A percentile compares a stretch with the other conserved stretches of the same genome.
Conservation (phyloP, 176 grass and related monocot genomes). For the Metroxylon sagu region DNA sequence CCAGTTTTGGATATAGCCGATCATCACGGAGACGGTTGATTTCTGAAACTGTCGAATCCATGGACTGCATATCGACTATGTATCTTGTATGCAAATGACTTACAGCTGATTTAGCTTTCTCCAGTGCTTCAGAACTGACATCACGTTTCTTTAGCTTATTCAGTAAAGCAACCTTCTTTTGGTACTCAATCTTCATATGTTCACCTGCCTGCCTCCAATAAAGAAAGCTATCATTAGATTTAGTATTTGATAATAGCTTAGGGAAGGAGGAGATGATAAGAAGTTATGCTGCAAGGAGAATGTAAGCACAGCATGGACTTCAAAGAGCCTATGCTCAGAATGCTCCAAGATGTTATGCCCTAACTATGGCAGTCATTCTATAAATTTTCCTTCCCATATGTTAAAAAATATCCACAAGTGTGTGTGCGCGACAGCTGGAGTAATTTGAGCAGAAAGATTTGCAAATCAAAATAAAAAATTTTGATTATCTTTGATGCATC, state of each 20-base stretch:
- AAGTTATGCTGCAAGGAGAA: not conserved
- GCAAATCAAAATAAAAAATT: not conserved
- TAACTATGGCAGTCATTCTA: too few species aligned
- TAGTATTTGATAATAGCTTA: not conserved
- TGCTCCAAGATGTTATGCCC: too few species aligned
- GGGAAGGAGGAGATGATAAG: not conserved
- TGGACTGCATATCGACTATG: slow-evolving; percentile 61
- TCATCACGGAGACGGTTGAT: slow-evolving; percentile 76
- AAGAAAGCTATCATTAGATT: slow-evolving; percentile 5
- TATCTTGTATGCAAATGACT: slow-evolving; percentile 84
- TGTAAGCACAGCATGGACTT: too few species aligned
- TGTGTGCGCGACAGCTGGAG: too few species aligned
- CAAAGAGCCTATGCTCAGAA: too few species aligned
- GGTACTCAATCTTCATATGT: slow-evolving; percentile 72
- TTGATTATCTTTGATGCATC: too few species aligned
- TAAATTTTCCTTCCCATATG: too few species aligned
- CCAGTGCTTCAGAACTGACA: slow-evolving; percentile 42
- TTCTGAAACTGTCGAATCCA: slow-evolving; percentile 82
- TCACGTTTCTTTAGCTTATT: slow-evolving; percentile 71
- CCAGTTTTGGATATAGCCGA: slow-evolving; percentile 71
- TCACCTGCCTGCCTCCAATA: slow-evolving; percentile 54
- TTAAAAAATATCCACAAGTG: too few species aligned
- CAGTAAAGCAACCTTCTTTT: slow-evolving; percentile 52
- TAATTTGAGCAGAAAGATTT: too few species aligned
- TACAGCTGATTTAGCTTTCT: slow-evolving; percentile 56